Base-by-base conservation (phyloP, 371 early-diverging fungal genomes). In the Mucor circinelloides region DNA sequence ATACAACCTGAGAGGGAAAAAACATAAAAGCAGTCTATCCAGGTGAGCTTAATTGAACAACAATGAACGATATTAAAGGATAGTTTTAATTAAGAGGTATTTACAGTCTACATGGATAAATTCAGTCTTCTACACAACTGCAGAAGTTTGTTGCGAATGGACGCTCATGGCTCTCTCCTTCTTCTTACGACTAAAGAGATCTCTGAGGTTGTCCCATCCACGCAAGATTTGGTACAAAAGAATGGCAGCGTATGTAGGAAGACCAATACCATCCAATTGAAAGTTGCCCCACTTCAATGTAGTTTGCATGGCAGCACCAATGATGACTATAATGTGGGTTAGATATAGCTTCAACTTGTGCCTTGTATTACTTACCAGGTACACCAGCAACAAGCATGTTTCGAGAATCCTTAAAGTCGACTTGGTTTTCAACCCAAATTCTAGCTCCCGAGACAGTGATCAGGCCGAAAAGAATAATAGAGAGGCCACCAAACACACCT, bases 361-460 rank as follows among this genome's bases (percentile, higher is more conserved):
- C 4, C 12, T 50, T 31, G 23, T 50, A 0, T 19, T 6, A 12
- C 31, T 34, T 67, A 67, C 72, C 68, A 10, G 81, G 78, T 34
- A 85, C 65, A 72, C 86, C 86, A 19, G 83, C 86, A 8, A 83
- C 80, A 36, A 83, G 71, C 71, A 87, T 70, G 50, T 87, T 87
- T 25, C 84, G 74, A 2, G 85, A 67, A 61, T 84, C 81, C 32
- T 74, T 75, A 34, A 87, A 87, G 54, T 87, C 85, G 6, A 87
- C 82, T 36, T 74, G 54, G 48, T 83, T 79, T 36, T 84, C 80
- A 15, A 85, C 85, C 87, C 87, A 87, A 32, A 87, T 86, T 61
- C 89, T 74, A 40, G 85, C 84, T 15, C 89, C 89, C n/a, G 85
- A 80, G 3, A 86, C 76, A 6, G 86, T 80, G 62, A 89, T 85